Conservation (phyloP, 2,329 filamentous ascomycete species). For the Sclerotinia borealis region DNA sequence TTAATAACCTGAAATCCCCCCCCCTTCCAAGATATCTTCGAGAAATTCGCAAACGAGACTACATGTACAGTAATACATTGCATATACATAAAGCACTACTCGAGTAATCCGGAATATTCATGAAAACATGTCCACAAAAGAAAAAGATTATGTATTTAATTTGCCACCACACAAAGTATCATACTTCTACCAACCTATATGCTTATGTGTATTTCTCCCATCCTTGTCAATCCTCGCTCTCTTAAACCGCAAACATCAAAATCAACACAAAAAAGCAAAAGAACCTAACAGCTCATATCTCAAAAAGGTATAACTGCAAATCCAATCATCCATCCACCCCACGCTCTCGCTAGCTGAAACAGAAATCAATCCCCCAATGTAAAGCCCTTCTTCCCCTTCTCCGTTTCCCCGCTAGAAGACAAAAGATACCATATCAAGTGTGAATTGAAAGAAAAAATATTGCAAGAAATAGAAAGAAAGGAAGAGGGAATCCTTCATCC, state of each 20-base stretch:
- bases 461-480: not conserved
- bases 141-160: not conserved
- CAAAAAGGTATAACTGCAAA: slow-evolving; percentile 8
- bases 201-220: not conserved
- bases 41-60: too few species aligned
- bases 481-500: not conserved
- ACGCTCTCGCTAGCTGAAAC: slow-evolving; percentile 1
- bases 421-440: not conserved
- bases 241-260: not conserved
- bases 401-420: not conserved
- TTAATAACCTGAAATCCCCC: too few species aligned
- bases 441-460: not conserved
- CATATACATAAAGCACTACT: too few species aligned
- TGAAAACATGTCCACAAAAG: too few species aligned
- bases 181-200: not conserved
- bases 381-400: too few species aligned
- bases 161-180: not conserved
- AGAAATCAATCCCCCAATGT: not conserved
- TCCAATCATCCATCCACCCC: not conserved
- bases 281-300: not conserved
- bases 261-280: not conserved
- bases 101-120: too few species aligned
- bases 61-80: too few species aligned
- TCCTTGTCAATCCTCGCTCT: not conserved
- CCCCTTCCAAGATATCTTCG: too few species aligned